phyloP scores from a whole-genome alignment of 2,329 filamentous ascomycete genomes.

The Arthrobotrys pseudoclavata region DNA sequence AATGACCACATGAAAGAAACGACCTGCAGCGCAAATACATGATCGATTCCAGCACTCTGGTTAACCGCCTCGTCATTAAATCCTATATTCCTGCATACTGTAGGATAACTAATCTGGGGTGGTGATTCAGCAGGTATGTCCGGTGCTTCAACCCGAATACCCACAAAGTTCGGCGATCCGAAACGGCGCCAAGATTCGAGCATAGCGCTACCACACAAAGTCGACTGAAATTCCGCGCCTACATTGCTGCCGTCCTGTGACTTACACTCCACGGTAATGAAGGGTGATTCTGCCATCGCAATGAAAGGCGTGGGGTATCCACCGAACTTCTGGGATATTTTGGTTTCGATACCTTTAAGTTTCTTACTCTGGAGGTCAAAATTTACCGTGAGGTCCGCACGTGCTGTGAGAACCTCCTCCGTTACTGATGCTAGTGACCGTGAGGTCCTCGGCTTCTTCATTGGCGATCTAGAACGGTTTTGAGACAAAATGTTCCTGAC shows the following conservation, averaged over 20 bases:
- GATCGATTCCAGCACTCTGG: conserved; percentile 1
- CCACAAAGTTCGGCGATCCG: background rate
- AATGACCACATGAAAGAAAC: conserved; percentile 32
- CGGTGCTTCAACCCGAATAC: background rate
- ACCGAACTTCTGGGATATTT: background rate
- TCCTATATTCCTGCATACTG: background rate
- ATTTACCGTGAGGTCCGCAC: background rate
- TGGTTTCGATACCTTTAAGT: background rate
- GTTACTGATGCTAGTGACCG: background rate
- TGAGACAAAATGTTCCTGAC: background rate
- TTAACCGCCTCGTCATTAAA: background rate
- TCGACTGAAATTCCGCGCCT: conserved; percentile 28
- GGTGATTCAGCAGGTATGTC: background rate
- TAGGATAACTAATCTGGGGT: background rate
- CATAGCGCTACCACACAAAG: conserved; percentile 20
- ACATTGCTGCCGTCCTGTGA: conserved; percentile 31
- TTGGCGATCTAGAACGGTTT: background rate
- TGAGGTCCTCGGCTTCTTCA: background rate
- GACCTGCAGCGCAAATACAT: conserved; percentile 21
- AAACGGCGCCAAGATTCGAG: conserved; percentile 19
- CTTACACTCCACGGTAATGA: conserved; percentile 9
- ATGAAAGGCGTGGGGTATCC: conserved; percentile 3
- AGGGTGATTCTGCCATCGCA: conserved; percentile 1
- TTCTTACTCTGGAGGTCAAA: background rate
- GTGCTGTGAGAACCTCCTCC: conserved; percentile 9